Evolutionary conservation across 441 rosid species (phyloP).

Genomic region (Kokia cookei): DNA sequence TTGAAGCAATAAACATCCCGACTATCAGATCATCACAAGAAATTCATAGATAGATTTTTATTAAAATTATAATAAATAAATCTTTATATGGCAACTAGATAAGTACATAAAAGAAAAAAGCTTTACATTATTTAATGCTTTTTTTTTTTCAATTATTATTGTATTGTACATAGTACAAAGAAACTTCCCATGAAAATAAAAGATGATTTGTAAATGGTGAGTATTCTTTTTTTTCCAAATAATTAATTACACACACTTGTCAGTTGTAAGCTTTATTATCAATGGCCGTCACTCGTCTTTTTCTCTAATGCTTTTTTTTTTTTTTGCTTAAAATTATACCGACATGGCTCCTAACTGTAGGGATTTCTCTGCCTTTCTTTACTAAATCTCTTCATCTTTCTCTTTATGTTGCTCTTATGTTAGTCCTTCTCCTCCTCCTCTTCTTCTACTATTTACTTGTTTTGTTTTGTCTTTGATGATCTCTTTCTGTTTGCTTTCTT

Average conservation of each 20-base stretch:
- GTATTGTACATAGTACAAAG: slow-evolving; percentile 2
- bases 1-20: accelerated
- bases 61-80: too few species aligned
- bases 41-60: accelerated
- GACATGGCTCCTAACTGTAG: slow-evolving; percentile 62
- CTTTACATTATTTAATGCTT: too few species aligned
- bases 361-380: slow-evolving; percentile 46
- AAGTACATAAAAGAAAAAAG: too few species aligned
- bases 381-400: slow-evolving; percentile 5
- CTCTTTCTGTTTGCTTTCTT: neutral
- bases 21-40: too few species aligned
- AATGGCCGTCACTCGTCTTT: neutral
- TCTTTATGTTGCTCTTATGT: neutral
- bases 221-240: slow-evolving; percentile 23
- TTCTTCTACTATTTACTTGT: neutral
- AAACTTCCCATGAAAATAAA: slow-evolving; percentile 36
- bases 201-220: slow-evolving; percentile 39
- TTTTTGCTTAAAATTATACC: slow-evolving; percentile 42
- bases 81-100: too few species aligned
- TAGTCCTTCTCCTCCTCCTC: neutral
- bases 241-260: slow-evolving; percentile 26
- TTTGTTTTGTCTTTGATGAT: neutral
- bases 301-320: neutral
- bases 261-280: slow-evolving; percentile 22
- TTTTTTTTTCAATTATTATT: too few species aligned